These are phyloP conservation scores for Choricystis sp. DNA, from an alignment of 139 green algal genomes.

Conservation along the genomic window DNA sequence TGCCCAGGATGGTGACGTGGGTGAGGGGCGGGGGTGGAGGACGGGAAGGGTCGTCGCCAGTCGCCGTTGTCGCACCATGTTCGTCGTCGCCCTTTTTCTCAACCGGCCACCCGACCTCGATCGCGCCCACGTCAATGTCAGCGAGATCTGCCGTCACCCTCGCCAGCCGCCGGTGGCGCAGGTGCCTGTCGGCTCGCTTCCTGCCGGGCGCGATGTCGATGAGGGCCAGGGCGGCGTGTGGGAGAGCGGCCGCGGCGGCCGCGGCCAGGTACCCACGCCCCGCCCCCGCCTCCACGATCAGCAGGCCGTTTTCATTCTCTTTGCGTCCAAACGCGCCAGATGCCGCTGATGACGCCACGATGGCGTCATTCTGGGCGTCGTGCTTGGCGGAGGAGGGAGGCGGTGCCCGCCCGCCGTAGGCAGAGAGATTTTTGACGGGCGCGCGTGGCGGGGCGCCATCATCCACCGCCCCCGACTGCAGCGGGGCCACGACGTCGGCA, in stretches of 20 bases:
- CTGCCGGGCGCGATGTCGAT: neutral
- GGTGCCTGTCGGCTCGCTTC: neutral
- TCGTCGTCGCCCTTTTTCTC: neutral
- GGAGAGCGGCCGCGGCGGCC: neutral
- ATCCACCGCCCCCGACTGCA: no score
- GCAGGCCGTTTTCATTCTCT: neutral
- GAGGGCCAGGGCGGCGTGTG: neutral
- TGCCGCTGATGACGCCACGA: neutral
- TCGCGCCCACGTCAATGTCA: neutral
- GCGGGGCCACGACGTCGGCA: neutral
- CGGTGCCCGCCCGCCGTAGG: no score
- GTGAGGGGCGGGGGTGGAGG: neutral
- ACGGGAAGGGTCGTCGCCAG: no score
- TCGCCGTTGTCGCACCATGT: no score
- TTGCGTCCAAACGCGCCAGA: neutral
- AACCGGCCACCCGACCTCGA: neutral
- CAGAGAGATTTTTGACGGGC: no score
- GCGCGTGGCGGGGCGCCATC: no score
- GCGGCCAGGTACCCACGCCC: neutral
- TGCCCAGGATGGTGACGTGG: neutral
- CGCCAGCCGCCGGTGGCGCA: neutral
- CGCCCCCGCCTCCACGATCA: neutral
- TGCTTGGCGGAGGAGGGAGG: neutral
- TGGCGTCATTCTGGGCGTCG: neutral
- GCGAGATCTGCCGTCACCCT: neutral